phyloP scores from a whole-genome alignment of 2,329 filamentous ascomycete species.

The Fusarium luffae region DNA sequence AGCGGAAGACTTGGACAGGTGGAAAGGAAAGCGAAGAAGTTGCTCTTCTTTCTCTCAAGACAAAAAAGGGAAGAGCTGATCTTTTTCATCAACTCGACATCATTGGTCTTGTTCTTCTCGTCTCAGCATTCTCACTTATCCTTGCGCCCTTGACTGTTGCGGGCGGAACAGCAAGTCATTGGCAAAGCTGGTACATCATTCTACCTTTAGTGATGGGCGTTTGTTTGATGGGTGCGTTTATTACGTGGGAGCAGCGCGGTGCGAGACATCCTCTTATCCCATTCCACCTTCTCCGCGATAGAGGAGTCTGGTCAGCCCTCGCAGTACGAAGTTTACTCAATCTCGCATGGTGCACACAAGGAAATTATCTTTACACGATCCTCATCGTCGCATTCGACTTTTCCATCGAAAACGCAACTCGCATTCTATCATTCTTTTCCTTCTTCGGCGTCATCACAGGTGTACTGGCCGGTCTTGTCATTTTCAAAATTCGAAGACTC shows the following conservation, averaged over 20 bases:
- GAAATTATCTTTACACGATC: conserved; percentile 69
- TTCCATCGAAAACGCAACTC: conserved; percentile 63
- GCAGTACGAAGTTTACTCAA: conserved; percentile 63
- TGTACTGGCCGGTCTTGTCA: conserved; percentile 61
- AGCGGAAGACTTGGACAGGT: conserved; percentile 36
- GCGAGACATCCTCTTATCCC: conserved; percentile 65
- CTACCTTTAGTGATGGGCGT: conserved; percentile 63
- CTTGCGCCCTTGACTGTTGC: conserved; percentile 66
- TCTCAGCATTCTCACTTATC: conserved; percentile 59
- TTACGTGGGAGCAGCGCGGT: conserved; percentile 64
- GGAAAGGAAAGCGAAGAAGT: conserved; percentile 14
- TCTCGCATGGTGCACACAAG: conserved; percentile 67
- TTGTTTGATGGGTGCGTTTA: conserved; percentile 59
- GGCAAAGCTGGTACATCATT: conserved; percentile 60
- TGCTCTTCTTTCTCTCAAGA: background rate
- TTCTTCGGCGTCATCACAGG: conserved; percentile 66
- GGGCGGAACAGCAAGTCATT: conserved; percentile 59
- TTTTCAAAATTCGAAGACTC: conserved; percentile 63
- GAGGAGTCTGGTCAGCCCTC: conserved; percentile 70
- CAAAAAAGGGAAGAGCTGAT: conserved; percentile 51
- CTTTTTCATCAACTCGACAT: conserved; percentile 68
- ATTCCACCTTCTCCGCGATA: conserved; percentile 67
- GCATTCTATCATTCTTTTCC: conserved; percentile 66
- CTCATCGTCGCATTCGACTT: conserved; percentile 69
- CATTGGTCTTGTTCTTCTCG: conserved; percentile 59